Conservation (phyloP, 371 early-diverging fungal genomes). For the Basidiobolus meristosporus region DNA sequence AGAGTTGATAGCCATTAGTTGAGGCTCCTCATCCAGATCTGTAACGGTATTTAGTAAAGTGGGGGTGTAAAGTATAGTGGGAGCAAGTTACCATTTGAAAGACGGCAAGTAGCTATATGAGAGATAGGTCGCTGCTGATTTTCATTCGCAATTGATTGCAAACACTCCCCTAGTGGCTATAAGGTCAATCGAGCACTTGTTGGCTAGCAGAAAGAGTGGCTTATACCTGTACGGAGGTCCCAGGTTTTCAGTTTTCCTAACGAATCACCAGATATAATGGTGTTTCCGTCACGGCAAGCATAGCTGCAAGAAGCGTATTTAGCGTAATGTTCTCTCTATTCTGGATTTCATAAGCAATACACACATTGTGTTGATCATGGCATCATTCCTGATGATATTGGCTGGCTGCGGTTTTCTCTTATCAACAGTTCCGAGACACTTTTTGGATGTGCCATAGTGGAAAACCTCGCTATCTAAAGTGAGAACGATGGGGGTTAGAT, state of each 20-base stretch:
- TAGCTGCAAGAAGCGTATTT: slow-evolving; percentile 10
- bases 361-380: slow-evolving; percentile 67
- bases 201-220: not conserved
- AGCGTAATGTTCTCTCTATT: not conserved
- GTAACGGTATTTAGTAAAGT: too few relatives aligned
- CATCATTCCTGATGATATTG: slow-evolving; percentile 48
- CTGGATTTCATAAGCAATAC: slow-evolving; percentile 5
- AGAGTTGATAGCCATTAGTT: slow-evolving; percentile 67
- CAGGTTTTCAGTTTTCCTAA: slow-evolving; percentile 60
- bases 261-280: slow-evolving; percentile 63
- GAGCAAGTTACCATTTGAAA: not conserved
- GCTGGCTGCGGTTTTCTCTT: too few relatives aligned
- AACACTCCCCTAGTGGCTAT: slow-evolving; percentile 18
- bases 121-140: slow-evolving; percentile 55
- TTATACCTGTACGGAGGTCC: slow-evolving; percentile 56
- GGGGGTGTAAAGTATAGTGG: too few relatives aligned
- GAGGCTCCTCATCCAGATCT: slow-evolving; percentile 45
- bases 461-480: too few relatives aligned
- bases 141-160: slow-evolving; percentile 38
- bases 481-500: too few relatives aligned
- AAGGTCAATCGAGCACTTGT: not conserved
- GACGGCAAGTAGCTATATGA: slow-evolving; percentile 28
- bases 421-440: too few relatives aligned
- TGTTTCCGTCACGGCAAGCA: slow-evolving; percentile 45
- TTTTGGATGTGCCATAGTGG: too few relatives aligned